A percentile compares a stretch with the other conserved stretches of the same genome.
Conservation (phyloP, 2,329 filamentous ascomycete genomes). For the Xylaria sp. region DNA sequence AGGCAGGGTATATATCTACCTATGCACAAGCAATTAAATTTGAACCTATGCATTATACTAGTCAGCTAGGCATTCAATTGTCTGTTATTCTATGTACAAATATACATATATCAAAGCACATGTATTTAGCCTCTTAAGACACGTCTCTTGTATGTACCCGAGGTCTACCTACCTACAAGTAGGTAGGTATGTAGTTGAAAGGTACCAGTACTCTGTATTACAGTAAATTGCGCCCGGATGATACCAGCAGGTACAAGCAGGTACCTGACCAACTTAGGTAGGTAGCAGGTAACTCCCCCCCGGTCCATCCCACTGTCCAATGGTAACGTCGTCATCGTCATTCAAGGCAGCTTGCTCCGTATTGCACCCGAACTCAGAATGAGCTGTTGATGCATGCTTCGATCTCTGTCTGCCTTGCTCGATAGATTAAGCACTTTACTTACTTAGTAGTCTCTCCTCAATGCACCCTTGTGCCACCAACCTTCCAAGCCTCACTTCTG, state of each 20-base stretch:
- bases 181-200: not conserved
- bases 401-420: not conserved
- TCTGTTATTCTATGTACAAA: not conserved
- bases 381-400: conserved; percentile 20
- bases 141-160: too few relatives aligned
- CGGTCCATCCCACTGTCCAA: not conserved
- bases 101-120: too few relatives aligned
- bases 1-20: too few relatives aligned
- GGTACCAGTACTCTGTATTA: too few relatives aligned
- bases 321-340: conserved; percentile 14
- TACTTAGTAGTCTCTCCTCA: not conserved
- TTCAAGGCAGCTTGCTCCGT: not conserved
- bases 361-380: conserved; percentile 3
- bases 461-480: not conserved
- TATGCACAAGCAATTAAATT: too few relatives aligned
- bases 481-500: not conserved
- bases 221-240: too few relatives aligned
- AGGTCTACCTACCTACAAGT: too few relatives aligned
- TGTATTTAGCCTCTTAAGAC: too few relatives aligned
- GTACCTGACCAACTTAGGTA: not conserved
- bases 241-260: not conserved
- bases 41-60: too few relatives aligned
- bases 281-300: too few relatives aligned
- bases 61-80: too few relatives aligned
- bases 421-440: too few relatives aligned